A percentile compares a stretch with the other conserved stretches of the same genome.
phyloP scores from a whole-genome alignment of 805 yeast species.

The Candida coleopterorum region DNA sequence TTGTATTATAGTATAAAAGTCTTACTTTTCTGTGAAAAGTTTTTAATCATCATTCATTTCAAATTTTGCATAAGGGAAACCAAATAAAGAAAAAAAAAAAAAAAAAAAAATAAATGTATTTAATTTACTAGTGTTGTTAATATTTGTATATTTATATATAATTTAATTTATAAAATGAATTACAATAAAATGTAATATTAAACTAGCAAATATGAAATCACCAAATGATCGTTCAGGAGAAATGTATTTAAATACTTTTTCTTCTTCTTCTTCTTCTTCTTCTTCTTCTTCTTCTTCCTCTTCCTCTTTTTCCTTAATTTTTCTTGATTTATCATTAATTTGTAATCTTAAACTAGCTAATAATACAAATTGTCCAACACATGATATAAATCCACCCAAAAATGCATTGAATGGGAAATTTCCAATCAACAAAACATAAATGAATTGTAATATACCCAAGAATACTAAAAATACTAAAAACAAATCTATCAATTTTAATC shows the following conservation, averaged over 20 bases:
- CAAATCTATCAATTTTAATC: constrained; percentile 65
- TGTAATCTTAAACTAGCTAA: constrained; percentile 81
- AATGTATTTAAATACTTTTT: constrained; percentile 12
- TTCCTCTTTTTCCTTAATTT: constrained; percentile 4
- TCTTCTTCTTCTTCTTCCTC: constrained; percentile 8
- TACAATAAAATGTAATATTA: constrained; percentile 83
- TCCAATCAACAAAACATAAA: constrained; percentile 72
- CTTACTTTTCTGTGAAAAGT: neutral
- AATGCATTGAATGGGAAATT: constrained; percentile 97
- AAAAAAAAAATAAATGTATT: no score
- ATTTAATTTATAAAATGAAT: constrained; percentile 80
- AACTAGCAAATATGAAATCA: constrained; percentile 82
- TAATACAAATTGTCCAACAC: constrained; percentile 94
- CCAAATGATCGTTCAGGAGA: constrained; percentile 66
- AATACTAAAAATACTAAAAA: constrained; percentile 72
- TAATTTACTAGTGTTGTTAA: no score
- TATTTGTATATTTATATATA: neutral
- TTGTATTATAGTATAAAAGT: constrained; percentile 28
- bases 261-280: constrained; percentile 5
- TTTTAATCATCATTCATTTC: neutral
- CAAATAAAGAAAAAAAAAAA: no score
- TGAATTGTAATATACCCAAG: constrained; percentile 74
- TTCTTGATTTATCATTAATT: constrained; percentile 19
- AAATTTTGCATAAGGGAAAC: neutral
- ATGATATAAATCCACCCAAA: constrained; percentile 83